phyloP scores from a whole-genome alignment of 169 alveolate species.

The Hepatocystis sp. region DNA sequence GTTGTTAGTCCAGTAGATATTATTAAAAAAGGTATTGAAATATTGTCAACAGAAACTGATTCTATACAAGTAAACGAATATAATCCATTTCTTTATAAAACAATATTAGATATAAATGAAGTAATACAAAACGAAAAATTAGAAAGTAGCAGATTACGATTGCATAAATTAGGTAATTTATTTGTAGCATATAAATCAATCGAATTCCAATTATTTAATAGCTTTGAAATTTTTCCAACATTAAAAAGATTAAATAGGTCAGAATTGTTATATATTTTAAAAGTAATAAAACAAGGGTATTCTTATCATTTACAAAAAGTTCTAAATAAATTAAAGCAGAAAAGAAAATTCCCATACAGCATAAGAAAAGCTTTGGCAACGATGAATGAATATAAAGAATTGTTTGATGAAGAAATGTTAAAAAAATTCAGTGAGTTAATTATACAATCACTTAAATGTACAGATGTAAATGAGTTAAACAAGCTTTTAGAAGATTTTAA shows the following conservation, averaged over 20 bases:
- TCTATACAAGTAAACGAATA: background rate
- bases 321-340: background rate
- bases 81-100: constrained; percentile 45
- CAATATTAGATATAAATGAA: constrained; percentile 40
- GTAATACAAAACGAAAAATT: constrained; percentile 42
- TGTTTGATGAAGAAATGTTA: constrained; percentile 13
- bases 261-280: constrained; percentile 24
- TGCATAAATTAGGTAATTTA: constrained; percentile 2
- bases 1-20: constrained; percentile 36
- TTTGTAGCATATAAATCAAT: constrained; percentile 33
- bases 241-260: constrained; percentile 43
- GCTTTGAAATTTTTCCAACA: constrained; percentile 40
- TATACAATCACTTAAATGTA: constrained; percentile 28
- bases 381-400: constrained; percentile 18
- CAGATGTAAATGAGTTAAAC: constrained; percentile 24
- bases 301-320: constrained; percentile 15
- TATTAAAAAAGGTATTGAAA: constrained; percentile 29
- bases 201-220: constrained; percentile 38
- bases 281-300: constrained; percentile 57
- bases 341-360: too few species aligned
- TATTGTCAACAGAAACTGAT: constrained; percentile 3
- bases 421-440: constrained; percentile 6
- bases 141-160: constrained; percentile 17
- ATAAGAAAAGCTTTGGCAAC: too few species aligned
- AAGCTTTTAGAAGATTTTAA: too few species aligned